These are phyloP conservation scores for Imleria badia DNA, from an alignment of 768 basidiomycete genomes.

Conservation along the genomic window DNA sequence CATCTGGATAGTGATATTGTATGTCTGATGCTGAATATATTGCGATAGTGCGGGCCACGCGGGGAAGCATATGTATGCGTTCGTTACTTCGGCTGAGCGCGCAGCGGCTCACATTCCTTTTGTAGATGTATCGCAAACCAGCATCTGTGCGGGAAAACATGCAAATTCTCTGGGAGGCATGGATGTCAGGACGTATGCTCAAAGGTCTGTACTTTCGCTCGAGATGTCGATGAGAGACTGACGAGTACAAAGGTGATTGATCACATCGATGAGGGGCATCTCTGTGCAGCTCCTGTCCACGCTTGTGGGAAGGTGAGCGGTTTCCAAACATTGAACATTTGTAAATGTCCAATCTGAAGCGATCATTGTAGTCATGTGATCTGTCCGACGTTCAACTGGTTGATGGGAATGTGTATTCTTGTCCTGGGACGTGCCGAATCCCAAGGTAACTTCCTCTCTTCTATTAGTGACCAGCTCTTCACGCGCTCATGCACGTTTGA, in stretches of 20 bases:
- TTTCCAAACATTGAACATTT: too few species aligned
- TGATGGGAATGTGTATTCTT: constrained; percentile 38
- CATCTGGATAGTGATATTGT: neutral
- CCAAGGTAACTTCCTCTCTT: constrained; percentile 35
- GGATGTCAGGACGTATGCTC: constrained; percentile 55
- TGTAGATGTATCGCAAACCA: constrained; percentile 50
- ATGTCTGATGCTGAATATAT: neutral
- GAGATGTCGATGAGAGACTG: neutral
- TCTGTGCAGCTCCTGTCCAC: constrained; percentile 53
- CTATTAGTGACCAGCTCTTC: neutral
- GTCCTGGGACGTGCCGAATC: constrained; percentile 41
- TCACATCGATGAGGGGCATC: constrained; percentile 49
- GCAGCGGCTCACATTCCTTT: neutral
- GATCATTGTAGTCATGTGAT: constrained; percentile 40
- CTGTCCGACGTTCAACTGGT: constrained; percentile 31
- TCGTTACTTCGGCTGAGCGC: rapidly evolving
- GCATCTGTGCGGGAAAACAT: constrained; percentile 57
- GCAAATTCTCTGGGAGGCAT: constrained; percentile 42
- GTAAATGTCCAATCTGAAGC: neutral
- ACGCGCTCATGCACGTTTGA: neutral
- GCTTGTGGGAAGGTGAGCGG: constrained; percentile 51
- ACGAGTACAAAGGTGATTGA: constrained; percentile 39
- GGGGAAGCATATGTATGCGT: constrained; percentile 52
- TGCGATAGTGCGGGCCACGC: constrained; percentile 53
- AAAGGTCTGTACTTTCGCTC: constrained; percentile 36